Percentiles rank a stretch among this genome's conserved stretches.
Evolutionary conservation across 176 grass and related monocot genomes (phyloP).

Genomic region (Microstegium vimineum): DNA sequence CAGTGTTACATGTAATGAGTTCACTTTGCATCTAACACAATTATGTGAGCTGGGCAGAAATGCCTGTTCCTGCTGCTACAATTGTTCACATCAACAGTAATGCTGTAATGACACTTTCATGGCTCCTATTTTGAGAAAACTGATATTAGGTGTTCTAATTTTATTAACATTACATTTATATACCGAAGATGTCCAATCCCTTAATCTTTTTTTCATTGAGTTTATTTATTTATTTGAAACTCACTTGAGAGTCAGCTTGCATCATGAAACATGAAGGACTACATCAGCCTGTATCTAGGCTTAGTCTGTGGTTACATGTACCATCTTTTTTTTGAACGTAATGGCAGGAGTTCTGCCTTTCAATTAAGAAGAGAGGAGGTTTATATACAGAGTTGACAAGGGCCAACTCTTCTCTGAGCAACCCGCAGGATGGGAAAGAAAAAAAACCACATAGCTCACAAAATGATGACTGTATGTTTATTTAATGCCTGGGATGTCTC

Average conservation of each 20-base stretch:
- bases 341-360: neutral
- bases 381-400: neutral
- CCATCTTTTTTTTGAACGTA: neutral
- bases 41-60: neutral
- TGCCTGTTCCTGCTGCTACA: neutral
- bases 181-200: neutral
- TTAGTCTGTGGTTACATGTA: neutral
- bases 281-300: neutral
- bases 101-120: neutral
- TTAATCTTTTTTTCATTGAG: neutral
- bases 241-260: neutral
- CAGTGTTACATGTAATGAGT: neutral
- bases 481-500: conserved; percentile 15
- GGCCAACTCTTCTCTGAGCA: neutral
- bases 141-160: neutral
- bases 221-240: conserved; percentile 11
- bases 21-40: neutral
- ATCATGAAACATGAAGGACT: neutral
- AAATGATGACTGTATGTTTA: neutral
- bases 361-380: neutral
- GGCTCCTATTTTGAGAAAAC: neutral
- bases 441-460: neutral
- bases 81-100: neutral
- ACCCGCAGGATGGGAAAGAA: neutral
- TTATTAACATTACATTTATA: neutral